Evolutionary conservation across 331 rosid species (phyloP).

Genomic region (Arachis monticola): DNA sequence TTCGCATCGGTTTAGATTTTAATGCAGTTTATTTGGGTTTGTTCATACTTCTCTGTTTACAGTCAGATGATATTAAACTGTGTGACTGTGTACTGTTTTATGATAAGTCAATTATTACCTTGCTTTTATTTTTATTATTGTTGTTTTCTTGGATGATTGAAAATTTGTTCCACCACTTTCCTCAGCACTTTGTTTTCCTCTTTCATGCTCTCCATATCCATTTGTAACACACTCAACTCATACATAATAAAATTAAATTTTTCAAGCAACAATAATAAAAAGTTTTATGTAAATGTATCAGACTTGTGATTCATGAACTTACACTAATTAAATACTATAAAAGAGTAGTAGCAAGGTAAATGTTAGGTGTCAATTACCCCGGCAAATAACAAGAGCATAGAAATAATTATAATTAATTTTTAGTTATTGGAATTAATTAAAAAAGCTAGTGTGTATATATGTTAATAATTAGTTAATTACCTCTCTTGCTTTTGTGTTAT

Average conservation of each 20-base stretch:
- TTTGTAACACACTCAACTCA: slow-evolving; percentile 61
- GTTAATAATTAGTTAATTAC: slow-evolving; percentile 28
- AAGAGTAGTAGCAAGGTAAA: no score
- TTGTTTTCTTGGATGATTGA: slow-evolving; percentile 55
- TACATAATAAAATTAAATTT: no score
- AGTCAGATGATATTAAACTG: no score
- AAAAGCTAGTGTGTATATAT: not conserved
- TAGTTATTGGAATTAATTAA: not conserved
- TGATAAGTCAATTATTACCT: no score
- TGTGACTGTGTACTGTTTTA: no score
- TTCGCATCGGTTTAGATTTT: not conserved
- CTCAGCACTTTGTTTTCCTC: slow-evolving; percentile 77
- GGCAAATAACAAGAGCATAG: no score
- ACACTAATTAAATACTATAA: no score
- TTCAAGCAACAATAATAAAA: no score
- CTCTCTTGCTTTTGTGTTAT: slow-evolving; percentile 54
- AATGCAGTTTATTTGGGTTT: slow-evolving; percentile 5
- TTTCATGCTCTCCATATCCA: slow-evolving; percentile 82
- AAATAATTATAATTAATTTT: not conserved
- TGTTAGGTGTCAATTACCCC: no score
- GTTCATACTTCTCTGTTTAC: not conserved
- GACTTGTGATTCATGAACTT: no score
- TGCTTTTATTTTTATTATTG: slow-evolving; percentile 41
- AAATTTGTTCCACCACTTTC: slow-evolving; percentile 71
- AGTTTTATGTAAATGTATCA: no score